phyloP scores from a whole-genome alignment of 805 yeast species.

The Metschnikowia bowlesiae region DNA sequence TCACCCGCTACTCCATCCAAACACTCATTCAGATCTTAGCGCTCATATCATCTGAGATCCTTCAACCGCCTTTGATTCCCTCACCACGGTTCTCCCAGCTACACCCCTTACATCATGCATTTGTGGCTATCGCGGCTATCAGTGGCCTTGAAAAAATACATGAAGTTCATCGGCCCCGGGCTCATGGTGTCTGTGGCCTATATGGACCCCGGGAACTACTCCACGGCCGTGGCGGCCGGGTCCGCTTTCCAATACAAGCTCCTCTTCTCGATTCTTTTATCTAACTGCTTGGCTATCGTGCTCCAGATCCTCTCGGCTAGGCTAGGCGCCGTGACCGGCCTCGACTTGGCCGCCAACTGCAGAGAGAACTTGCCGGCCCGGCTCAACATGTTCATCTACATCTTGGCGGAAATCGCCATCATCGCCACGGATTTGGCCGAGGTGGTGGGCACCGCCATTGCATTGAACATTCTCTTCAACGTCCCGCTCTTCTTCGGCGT shows the following conservation, averaged over 20 bases:
- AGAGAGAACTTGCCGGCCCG: conserved; percentile 63
- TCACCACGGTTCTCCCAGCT: not conserved
- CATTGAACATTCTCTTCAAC: conserved; percentile 75
- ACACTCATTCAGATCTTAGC: no score
- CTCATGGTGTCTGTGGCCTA: conserved; percentile 92
- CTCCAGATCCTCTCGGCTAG: conserved; percentile 82
- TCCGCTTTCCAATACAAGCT: conserved; percentile 77
- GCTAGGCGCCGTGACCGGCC: conserved; percentile 90
- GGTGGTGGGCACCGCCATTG: conserved; percentile 95
- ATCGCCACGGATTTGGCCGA: conserved; percentile 96
- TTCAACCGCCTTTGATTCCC: no score
- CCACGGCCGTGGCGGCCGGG: conserved; percentile 94
- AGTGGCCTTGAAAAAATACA: conserved; percentile 42
- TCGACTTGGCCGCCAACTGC: conserved; percentile 86
- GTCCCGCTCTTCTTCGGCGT: conserved; percentile 84
- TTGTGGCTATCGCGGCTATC: conserved; percentile 6
- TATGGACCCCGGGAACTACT: conserved; percentile 97
- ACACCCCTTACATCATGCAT: not conserved
- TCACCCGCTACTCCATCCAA: no score
- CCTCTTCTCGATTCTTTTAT: conserved; percentile 69
- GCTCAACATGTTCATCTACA: conserved; percentile 58
- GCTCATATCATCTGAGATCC: no score
- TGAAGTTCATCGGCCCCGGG: conserved; percentile 86
- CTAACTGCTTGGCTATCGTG: conserved; percentile 83
- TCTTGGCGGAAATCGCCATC: conserved; percentile 84